These are phyloP conservation scores for Erodium moschatum DNA, from an alignment of 441 rosid genomes.

Conservation along the genomic window DNA sequence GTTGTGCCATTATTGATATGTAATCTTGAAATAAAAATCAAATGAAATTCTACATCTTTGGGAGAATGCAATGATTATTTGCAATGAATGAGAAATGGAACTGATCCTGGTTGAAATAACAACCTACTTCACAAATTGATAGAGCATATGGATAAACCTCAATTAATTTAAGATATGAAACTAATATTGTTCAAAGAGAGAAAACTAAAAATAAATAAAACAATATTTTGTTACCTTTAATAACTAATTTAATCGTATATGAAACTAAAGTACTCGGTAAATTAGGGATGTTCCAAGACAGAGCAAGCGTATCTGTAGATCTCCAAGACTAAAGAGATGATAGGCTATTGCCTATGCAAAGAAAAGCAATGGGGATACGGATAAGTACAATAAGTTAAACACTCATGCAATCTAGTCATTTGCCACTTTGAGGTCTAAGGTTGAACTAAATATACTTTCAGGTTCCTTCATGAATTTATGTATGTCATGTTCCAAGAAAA, in stretches of 20 bases:
- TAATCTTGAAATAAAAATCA: not conserved
- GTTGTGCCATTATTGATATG: not conserved
- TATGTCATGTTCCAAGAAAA: not conserved
- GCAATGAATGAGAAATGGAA: not conserved
- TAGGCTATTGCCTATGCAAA: not conserved
- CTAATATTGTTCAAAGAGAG: too few species aligned
- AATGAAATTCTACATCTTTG: not conserved
- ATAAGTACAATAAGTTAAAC: not conserved
- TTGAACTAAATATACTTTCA: not conserved
- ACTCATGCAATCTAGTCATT: not conserved
- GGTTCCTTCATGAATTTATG: constrained; percentile 3
- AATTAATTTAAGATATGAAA: not conserved
- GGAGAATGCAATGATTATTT: not conserved
- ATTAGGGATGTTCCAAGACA: not conserved
- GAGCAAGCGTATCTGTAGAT: not conserved
- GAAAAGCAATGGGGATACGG: not conserved
- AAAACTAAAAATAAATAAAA: too few species aligned
- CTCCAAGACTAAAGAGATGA: not conserved
- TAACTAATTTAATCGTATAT: too few species aligned
- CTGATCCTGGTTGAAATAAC: not conserved
- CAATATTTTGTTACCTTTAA: too few species aligned
- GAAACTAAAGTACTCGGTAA: too few species aligned
- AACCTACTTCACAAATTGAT: not conserved
- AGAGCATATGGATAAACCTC: constrained; percentile 1
- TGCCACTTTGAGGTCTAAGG: not conserved